phyloP scores from a whole-genome alignment of 2,329 filamentous ascomycete genomes.

The Cadophora gregata region DNA sequence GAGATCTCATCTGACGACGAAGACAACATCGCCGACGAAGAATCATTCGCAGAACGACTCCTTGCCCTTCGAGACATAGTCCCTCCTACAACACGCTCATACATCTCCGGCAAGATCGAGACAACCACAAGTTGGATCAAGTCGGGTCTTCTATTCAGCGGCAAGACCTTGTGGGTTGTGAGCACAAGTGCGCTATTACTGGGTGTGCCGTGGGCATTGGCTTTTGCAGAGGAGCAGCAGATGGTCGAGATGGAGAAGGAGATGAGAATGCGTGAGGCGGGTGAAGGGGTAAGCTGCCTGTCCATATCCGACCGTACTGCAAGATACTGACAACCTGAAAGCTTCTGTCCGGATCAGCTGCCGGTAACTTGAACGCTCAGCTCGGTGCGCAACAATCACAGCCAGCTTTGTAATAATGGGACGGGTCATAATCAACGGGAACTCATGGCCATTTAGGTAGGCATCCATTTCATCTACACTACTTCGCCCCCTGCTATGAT shows the following conservation, averaged over 20 bases:
- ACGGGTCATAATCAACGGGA: slow-evolving; percentile 19
- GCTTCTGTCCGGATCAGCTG: slow-evolving; percentile 38
- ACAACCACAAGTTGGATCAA: slow-evolving; percentile 63
- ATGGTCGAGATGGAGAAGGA: slow-evolving; percentile 97
- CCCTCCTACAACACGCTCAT: slow-evolving; percentile 73
- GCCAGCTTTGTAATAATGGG: slow-evolving; percentile 42
- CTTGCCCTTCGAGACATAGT: slow-evolving; percentile 78
- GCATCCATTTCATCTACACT: neutral
- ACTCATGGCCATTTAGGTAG: neutral
- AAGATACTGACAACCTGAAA: slow-evolving; percentile 29
- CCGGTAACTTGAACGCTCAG: slow-evolving; percentile 39
- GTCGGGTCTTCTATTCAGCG: slow-evolving; percentile 71
- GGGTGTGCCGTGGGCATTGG: slow-evolving; percentile 91
- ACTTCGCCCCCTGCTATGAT: slow-evolving; percentile 8
- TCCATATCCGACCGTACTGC: neutral
- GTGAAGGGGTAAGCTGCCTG: slow-evolving; percentile 67
- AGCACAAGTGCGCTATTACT: slow-evolving; percentile 88
- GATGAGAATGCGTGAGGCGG: slow-evolving; percentile 92
- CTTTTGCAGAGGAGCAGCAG: slow-evolving; percentile 95
- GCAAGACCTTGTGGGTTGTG: slow-evolving; percentile 89
- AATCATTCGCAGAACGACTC: slow-evolving; percentile 70
- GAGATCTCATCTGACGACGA: slow-evolving; percentile 84
- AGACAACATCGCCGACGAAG: slow-evolving; percentile 63
- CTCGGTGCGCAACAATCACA: slow-evolving; percentile 39
- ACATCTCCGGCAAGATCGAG: slow-evolving; percentile 65